Conservation (phyloP, 768 basidiomycete genomes). For the Lentinus brumalis region DNA sequence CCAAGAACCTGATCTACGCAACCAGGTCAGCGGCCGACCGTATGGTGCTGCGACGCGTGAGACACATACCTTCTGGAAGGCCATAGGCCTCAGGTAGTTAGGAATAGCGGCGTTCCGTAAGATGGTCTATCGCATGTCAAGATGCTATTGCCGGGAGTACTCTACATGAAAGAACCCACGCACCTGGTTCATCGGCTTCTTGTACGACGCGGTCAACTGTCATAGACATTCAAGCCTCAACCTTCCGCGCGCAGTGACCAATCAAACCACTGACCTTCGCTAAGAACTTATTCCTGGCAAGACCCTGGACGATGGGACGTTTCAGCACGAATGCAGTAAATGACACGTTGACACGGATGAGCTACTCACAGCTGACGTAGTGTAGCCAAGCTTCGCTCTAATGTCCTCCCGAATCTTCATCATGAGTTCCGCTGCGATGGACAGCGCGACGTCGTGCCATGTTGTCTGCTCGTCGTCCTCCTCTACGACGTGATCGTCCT, state of each 20-base stretch:
- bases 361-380: constrained; percentile 81
- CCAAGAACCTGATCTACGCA: constrained; percentile 84
- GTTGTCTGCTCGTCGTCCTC: constrained; percentile 45
- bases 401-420: constrained; percentile 70
- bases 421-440: constrained; percentile 88
- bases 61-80: constrained; percentile 53
- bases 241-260: constrained; percentile 79
- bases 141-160: not conserved
- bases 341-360: not conserved
- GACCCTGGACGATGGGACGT: constrained; percentile 53
- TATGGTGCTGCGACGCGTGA: not conserved
- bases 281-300: constrained; percentile 91
- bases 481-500: not conserved
- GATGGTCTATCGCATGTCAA: constrained; percentile 58
- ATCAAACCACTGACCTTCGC: constrained; percentile 68
- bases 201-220: constrained; percentile 87
- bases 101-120: constrained; percentile 84
- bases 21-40: not conserved
- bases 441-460: constrained; percentile 93
- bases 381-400: constrained; percentile 76
- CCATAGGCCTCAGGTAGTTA: constrained; percentile 77
- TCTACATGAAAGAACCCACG: constrained; percentile 1
- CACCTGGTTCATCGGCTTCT: constrained; percentile 88
- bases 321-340: not conserved
- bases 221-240: not conserved